A percentile compares a stretch with the other conserved stretches of the same genome.
Conservation (phyloP, 306 rosid genomes). For the Casuarina glauca region DNA sequence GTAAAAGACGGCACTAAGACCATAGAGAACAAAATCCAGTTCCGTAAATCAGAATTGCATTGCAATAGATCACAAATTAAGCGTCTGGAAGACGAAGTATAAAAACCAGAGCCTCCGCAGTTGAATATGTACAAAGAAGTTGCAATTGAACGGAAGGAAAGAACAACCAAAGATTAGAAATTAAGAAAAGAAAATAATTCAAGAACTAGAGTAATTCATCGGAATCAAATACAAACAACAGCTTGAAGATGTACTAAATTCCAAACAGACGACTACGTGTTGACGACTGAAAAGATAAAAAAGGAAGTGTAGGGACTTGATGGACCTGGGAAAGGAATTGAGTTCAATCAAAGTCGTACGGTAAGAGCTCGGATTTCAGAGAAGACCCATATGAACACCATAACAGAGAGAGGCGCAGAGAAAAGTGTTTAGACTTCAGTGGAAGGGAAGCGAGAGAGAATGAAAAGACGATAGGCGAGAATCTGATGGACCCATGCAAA, state of each 20-base stretch:
- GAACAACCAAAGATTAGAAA: slow-evolving; percentile 6
- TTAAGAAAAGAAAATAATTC: not conserved
- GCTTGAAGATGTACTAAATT: slow-evolving; percentile 15
- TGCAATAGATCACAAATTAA: not conserved
- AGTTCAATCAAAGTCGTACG: slow-evolving; percentile 30
- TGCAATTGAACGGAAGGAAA: slow-evolving; percentile 22
- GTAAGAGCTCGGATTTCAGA: slow-evolving; percentile 41
- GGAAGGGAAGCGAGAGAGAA: slow-evolving; percentile 6
- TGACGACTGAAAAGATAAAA: not conserved
- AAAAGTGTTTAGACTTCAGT: slow-evolving; percentile 28
- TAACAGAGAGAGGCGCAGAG: slow-evolving; percentile 42
- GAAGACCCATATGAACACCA: slow-evolving; percentile 25
- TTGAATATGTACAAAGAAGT: slow-evolving; percentile 17
- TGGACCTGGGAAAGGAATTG: slow-evolving; percentile 22
- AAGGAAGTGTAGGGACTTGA: not conserved
- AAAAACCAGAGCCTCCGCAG: not conserved
- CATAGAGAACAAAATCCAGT: not conserved
- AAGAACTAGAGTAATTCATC: slow-evolving; percentile 5
- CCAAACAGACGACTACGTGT: slow-evolving; percentile 6
- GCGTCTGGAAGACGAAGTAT: not conserved
- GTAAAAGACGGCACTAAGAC: too few species aligned
- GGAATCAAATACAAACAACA: slow-evolving; percentile 11
- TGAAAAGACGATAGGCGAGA: slow-evolving; percentile 1
- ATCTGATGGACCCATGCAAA: slow-evolving; percentile 45
- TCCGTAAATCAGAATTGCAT: not conserved